Conservation (phyloP, 1,139 yeast genomes). For the Yamadazyma friedrichii region DNA sequence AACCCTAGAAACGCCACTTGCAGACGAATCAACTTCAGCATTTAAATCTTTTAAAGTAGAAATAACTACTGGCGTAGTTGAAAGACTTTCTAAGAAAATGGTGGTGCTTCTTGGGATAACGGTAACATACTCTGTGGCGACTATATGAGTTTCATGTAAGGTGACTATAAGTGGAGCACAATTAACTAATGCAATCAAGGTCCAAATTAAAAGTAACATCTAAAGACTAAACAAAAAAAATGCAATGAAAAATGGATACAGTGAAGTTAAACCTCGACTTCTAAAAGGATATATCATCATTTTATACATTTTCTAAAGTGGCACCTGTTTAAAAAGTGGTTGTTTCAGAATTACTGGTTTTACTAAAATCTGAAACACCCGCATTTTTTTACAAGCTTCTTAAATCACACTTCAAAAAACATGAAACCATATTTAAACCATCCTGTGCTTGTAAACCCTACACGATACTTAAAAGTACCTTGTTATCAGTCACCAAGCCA, state of each 20-base stretch:
- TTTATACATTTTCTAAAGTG: conserved; percentile 1
- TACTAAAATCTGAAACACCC: conserved; percentile 3
- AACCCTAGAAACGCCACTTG: too few species aligned
- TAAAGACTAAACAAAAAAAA: too few species aligned
- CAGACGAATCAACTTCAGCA: not conserved
- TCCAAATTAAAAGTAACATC: too few species aligned
- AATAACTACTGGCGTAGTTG: not conserved
- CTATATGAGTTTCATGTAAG: not conserved
- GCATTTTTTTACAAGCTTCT: not conserved
- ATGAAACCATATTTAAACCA: conserved; percentile 10
- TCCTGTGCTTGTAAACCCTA: conserved; percentile 12
- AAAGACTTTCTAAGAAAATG: not conserved
- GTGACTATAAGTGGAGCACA: not conserved
- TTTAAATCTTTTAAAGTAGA: not conserved
- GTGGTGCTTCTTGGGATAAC: not conserved
- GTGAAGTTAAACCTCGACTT: too few species aligned
- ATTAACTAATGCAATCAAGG: not conserved
- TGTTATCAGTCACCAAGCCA: conserved; percentile 9
- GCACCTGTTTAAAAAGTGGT: not conserved
- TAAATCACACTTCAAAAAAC: not conserved
- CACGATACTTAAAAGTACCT: conserved; percentile 6
- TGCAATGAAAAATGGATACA: not conserved
- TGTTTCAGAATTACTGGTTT: conserved; percentile 1
- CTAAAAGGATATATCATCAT: too few species aligned
- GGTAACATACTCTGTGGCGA: not conserved